Percentiles rank a stretch among this genome's conserved stretches.
Conservation (phyloP, 2,329 filamentous ascomycete genomes). For the Tympanopsis confertula region DNA sequence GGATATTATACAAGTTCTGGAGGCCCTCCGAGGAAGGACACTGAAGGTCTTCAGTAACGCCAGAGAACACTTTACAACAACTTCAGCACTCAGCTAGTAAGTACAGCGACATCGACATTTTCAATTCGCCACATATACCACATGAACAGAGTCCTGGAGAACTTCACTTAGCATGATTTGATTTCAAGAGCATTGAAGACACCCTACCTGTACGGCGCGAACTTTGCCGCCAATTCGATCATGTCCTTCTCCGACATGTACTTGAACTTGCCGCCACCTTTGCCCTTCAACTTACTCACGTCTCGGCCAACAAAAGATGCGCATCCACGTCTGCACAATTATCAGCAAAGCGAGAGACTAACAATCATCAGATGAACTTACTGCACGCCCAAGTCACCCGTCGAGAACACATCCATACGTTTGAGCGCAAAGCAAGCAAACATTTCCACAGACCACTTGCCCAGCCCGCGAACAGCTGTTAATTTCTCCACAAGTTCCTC, state of each 20-base stretch:
- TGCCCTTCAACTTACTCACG: conserved; percentile 70
- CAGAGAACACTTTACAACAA: too few species aligned
- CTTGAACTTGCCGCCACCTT: conserved; percentile 88
- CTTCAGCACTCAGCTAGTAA: too few species aligned
- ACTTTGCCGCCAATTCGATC: conserved; percentile 68
- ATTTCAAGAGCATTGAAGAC: too few species aligned
- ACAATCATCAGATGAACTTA: too few species aligned
- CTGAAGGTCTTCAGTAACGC: too few species aligned
- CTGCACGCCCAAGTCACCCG: conserved; percentile 88
- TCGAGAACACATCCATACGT: conserved; percentile 83
- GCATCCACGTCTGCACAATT: too few species aligned
- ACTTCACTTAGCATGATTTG: too few species aligned
- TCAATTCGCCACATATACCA: conserved; percentile 95
- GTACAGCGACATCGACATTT: conserved; percentile 67
- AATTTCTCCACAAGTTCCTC: conserved; percentile 76
- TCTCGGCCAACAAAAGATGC: conserved; percentile 76
- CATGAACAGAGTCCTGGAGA: conserved; percentile 90
- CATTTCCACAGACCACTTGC: conserved; percentile 92
- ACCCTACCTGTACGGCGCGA: conserved; percentile 79
- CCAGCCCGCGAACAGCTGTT: conserved; percentile 75
- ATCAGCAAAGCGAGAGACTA: too few species aligned
- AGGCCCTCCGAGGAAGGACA: too few species aligned
- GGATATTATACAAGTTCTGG: too few species aligned
- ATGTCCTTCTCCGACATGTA: conserved; percentile 95
- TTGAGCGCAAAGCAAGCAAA: conserved; percentile 95